Conservation (phyloP, 768 basidiomycete species). For the Boletales sp. region DNA sequence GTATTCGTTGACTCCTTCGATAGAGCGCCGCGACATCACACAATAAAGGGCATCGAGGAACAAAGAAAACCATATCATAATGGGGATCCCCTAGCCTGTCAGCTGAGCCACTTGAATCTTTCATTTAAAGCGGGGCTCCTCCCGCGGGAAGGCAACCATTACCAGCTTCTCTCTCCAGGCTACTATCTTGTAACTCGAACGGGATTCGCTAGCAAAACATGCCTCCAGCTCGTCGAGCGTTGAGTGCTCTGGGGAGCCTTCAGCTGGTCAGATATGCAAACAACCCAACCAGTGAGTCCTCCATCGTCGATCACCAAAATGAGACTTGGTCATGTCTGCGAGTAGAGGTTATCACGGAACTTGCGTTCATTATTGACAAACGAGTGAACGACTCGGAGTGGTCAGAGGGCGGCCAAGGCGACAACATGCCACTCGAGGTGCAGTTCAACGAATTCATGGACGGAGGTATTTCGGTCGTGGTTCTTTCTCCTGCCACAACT, state of each 20-base stretch:
- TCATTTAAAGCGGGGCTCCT: conserved; percentile 7
- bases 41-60: background rate
- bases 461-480: conserved; percentile 14
- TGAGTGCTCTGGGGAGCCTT: conserved; percentile 20
- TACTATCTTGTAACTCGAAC: background rate
- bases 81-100: background rate
- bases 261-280: conserved; percentile 19
- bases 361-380: conserved; percentile 21
- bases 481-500: background rate
- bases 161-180: background rate
- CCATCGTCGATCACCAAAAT: background rate
- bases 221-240: conserved; percentile 19
- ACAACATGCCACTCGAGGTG: conserved; percentile 18
- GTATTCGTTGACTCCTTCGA: conserved; percentile 1
- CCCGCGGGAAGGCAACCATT: background rate
- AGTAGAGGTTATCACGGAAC: conserved; percentile 25
- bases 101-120: background rate
- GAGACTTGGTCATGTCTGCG: background rate
- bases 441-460: conserved; percentile 26
- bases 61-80: conserved; percentile 1
- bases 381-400: background rate
- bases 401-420: background rate
- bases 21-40: background rate
- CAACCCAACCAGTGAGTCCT: conserved; percentile 23
- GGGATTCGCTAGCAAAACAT: conserved; percentile 2